Conservation (phyloP, 768 basidiomycete genomes). For the Mycena capillaripes region DNA sequence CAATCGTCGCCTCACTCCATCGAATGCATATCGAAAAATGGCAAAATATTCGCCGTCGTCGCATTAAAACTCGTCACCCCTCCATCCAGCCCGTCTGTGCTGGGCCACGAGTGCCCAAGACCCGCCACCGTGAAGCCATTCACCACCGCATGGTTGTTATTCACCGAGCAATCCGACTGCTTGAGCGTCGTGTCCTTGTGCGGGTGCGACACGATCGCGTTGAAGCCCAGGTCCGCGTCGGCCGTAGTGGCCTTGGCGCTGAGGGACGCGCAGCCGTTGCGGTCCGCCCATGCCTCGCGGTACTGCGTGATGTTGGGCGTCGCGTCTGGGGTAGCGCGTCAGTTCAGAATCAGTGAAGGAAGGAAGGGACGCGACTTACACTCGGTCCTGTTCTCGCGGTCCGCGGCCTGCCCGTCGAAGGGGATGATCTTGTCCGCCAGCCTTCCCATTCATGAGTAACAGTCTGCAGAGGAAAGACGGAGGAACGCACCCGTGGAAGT, state of each 20-base stretch:
- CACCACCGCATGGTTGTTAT: slow-evolving; percentile 22
- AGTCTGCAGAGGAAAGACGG: no score
- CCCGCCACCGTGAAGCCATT: slow-evolving; percentile 30
- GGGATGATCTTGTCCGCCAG: slow-evolving; percentile 1
- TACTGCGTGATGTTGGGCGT: slow-evolving; percentile 34
- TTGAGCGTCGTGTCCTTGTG: slow-evolving; percentile 35
- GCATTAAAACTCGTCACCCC: slow-evolving; percentile 35
- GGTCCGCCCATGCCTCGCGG: slow-evolving; percentile 34
- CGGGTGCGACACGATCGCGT: slow-evolving; percentile 31
- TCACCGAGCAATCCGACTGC: slow-evolving; percentile 24
- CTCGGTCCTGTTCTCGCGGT: slow-evolving; percentile 23
- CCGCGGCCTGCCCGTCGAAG: slow-evolving; percentile 14
- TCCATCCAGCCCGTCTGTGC: slow-evolving; percentile 32
- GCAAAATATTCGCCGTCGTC: slow-evolving; percentile 35
- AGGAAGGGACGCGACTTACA: slow-evolving; percentile 14
- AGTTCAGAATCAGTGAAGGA: neutral
- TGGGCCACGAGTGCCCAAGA: slow-evolving; percentile 35
- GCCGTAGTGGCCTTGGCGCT: neutral
- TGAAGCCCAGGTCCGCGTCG: neutral
- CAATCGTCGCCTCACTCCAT: slow-evolving; percentile 1
- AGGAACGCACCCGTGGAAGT: slow-evolving; percentile 29
- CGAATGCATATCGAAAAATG: slow-evolving; percentile 35
- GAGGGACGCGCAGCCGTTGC: slow-evolving; percentile 29
- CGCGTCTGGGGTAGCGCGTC: slow-evolving; percentile 12
- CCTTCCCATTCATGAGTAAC: no score